A percentile compares a stretch with the other conserved stretches of the same genome.
Conservation (phyloP, 73 alveolate species). For the Blepharisma stoltei region DNA sequence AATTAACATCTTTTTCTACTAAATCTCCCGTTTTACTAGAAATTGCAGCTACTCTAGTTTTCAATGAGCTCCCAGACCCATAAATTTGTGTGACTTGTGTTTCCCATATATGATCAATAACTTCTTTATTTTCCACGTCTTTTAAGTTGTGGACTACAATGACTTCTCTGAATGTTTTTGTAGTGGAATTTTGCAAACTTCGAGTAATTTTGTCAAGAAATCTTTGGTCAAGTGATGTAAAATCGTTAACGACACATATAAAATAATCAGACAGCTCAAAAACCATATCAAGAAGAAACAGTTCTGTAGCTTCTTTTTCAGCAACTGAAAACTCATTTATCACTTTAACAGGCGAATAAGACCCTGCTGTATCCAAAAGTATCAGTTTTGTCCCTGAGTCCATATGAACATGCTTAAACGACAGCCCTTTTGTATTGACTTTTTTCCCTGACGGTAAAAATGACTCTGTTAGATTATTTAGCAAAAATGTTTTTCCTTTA, state of each 20-base stretch:
- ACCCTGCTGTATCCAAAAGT: slow-evolving; percentile 56
- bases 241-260: slow-evolving; percentile 57
- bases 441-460: slow-evolving; percentile 50
- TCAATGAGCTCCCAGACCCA: too few species aligned
- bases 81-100: slow-evolving; percentile 44
- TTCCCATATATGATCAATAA: slow-evolving; percentile 45
- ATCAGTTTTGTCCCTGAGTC: slow-evolving; percentile 46
- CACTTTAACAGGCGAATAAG: slow-evolving; percentile 45
- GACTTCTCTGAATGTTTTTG: slow-evolving; percentile 49
- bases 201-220: slow-evolving; percentile 44
- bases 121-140: slow-evolving; percentile 49
- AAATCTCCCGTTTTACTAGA: slow-evolving; percentile 27
- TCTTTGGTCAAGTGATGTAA: slow-evolving; percentile 53
- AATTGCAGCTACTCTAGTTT: slow-evolving; percentile 27
- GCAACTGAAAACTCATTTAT: slow-evolving; percentile 31
- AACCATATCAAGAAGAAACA: slow-evolving; percentile 38
- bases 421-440: slow-evolving; percentile 48
- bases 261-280: slow-evolving; percentile 52
- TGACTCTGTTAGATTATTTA: slow-evolving; percentile 39
- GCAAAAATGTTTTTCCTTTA: slow-evolving; percentile 56
- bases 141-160: slow-evolving; percentile 51
- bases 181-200: slow-evolving; percentile 35
- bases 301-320: slow-evolving; percentile 54
- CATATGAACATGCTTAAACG: slow-evolving; percentile 45
- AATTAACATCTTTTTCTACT: slow-evolving; percentile 41